Evolutionary conservation across 2,329 filamentous ascomycete species (phyloP).

Genomic region (Paecilomyces niveus): DNA sequence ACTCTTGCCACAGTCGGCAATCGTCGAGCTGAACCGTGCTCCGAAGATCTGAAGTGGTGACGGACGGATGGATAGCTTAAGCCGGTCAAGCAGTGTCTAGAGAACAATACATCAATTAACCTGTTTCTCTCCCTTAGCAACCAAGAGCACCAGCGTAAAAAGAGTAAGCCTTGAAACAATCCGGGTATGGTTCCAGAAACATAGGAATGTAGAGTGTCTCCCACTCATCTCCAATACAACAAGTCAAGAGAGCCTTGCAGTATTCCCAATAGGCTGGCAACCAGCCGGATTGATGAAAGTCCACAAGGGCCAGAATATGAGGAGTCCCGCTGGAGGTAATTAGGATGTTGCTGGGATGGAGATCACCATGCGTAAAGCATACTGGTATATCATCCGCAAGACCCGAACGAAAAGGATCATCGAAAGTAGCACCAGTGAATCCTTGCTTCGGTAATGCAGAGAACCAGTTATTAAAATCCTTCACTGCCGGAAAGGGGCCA

Average conservation of each 20-base stretch:
- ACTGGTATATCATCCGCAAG: not conserved
- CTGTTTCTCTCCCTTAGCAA: not conserved
- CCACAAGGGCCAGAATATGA: not conserved
- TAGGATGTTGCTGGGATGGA: not conserved
- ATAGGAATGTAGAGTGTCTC: not conserved
- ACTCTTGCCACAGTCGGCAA: conserved; percentile 1
- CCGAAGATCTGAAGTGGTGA: not conserved
- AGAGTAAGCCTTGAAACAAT: not conserved
- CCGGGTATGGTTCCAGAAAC: not conserved
- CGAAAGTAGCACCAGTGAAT: not conserved
- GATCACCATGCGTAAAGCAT: not conserved
- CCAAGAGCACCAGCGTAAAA: not conserved
- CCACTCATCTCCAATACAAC: not conserved
- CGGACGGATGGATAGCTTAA: not conserved
- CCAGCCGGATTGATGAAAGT: not conserved
- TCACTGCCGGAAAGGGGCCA: not conserved
- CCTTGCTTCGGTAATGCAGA: not conserved
- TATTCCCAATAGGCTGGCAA: not conserved
- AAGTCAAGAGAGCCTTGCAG: not conserved
- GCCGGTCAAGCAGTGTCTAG: not conserved
- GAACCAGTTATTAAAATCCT: not conserved
- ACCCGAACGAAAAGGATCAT: not conserved
- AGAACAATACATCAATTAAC: not conserved
- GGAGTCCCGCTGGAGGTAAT: not conserved
- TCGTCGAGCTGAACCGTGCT: not conserved